These are phyloP conservation scores for Phaffia tasmanica DNA, from an alignment of 768 basidiomycete species.

Conservation along the genomic window DNA sequence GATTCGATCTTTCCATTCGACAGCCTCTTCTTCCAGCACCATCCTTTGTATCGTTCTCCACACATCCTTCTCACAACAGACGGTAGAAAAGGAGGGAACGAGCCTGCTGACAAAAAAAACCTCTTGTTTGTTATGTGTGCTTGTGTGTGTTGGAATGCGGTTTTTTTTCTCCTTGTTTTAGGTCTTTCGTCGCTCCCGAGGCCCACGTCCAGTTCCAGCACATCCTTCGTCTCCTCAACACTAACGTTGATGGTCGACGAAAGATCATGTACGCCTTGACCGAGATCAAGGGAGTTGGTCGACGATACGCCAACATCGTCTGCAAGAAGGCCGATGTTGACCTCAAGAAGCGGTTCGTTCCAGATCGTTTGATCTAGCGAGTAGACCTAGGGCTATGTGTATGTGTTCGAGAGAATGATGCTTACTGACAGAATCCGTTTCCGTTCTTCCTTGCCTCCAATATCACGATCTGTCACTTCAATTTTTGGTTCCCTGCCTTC, in stretches of 20 bases:
- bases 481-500: neutral
- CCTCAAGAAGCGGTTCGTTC: constrained; percentile 83
- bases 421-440: neutral
- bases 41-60: no score
- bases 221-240: constrained; percentile 98
- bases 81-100: no score
- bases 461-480: neutral
- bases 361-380: no score
- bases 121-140: no score
- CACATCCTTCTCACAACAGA: no score
- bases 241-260: constrained; percentile 98
- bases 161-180: constrained; percentile 35
- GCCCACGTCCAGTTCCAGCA: constrained; percentile 94
- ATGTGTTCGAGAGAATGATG: neutral
- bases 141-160: no score
- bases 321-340: constrained; percentile 99
- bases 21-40: no score
- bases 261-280: constrained; percentile 98
- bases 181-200: constrained; percentile 97
- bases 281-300: constrained; percentile 99
- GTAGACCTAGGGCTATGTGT: neutral
- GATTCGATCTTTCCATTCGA: no score
- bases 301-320: constrained; percentile 95
- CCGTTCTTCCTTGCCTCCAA: neutral
- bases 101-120: no score